Percentiles rank a stretch among this genome's conserved stretches.
Evolutionary conservation across 2,329 filamentous ascomycete genomes (phyloP).

Genomic region (Phialophora macrospora): DNA sequence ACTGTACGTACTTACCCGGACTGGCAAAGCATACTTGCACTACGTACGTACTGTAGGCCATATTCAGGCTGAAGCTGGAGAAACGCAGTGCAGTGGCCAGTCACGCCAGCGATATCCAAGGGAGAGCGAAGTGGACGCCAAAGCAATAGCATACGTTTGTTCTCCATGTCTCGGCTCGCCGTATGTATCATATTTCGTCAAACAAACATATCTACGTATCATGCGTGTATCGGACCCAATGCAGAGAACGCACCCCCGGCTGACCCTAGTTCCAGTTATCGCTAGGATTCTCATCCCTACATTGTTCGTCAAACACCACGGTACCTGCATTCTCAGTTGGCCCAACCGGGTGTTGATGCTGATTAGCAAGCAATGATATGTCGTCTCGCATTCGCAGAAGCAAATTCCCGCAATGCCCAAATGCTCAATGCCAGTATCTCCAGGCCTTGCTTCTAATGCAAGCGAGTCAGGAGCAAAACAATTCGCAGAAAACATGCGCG

Average conservation of each 20-base stretch:
- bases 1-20: background rate
- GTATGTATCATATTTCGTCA: conserved; percentile 1
- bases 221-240: background rate
- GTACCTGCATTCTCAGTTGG: background rate
- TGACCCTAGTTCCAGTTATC: background rate
- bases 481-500: background rate
- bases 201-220: background rate
- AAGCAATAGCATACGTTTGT: background rate
- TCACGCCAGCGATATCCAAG: background rate
- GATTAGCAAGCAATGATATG: background rate
- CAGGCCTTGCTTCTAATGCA: background rate
- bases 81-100: background rate
- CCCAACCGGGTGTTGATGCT: background rate
- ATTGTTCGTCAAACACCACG: background rate
- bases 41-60: background rate
- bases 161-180: background rate
- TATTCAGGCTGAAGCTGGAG: background rate
- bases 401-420: background rate
- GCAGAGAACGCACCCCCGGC: background rate
- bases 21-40: background rate
- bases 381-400: conserved; percentile 1
- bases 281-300: background rate
- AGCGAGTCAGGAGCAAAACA: background rate
- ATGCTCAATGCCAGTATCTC: background rate
- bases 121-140: background rate